Conservation (phyloP, 495 filamentous ascomycete species). For the Lophium mytilinum region DNA sequence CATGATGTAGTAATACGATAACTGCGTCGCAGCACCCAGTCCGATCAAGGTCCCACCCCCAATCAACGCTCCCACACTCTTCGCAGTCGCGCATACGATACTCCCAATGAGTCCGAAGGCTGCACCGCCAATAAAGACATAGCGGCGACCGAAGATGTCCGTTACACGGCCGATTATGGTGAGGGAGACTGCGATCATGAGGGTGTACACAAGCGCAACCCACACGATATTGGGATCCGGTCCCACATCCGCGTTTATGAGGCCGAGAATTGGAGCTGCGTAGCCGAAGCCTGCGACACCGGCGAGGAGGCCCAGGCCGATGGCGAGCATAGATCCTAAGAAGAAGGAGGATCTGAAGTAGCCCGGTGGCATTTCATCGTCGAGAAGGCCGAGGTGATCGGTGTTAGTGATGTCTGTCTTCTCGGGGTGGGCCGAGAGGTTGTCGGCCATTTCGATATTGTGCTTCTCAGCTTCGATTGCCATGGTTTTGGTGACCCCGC, state of each 20-base stretch:
- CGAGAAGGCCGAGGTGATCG: neutral
- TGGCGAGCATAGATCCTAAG: conserved; percentile 15
- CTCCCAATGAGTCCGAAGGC: conserved; percentile 24
- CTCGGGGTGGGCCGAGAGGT: too few relatives aligned
- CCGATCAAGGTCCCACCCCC: conserved; percentile 27
- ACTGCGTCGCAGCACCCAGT: conserved; percentile 20
- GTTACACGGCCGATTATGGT: conserved; percentile 28
- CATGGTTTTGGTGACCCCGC: too few relatives aligned
- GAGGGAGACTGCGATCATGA: conserved; percentile 24
- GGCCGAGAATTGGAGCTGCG: conserved; percentile 16
- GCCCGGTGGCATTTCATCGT: conserved; percentile 9
- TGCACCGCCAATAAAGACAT: conserved; percentile 23
- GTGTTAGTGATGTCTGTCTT: too few relatives aligned
- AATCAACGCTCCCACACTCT: conserved; percentile 21
- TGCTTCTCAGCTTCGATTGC: too few relatives aligned
- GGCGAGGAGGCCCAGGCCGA: conserved; percentile 8
- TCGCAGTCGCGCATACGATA: conserved; percentile 28
- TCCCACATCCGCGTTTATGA: conserved; percentile 22
- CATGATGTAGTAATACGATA: conserved; percentile 22
- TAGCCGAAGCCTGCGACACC: conserved; percentile 16
- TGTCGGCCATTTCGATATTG: too few relatives aligned
- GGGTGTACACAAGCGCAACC: conserved; percentile 27
- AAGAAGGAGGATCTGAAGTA: conserved; percentile 16
- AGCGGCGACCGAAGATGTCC: conserved; percentile 33
- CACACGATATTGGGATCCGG: conserved; percentile 26